phyloP scores from a whole-genome alignment of 305 asterid species.

The Solanum hybrid region DNA sequence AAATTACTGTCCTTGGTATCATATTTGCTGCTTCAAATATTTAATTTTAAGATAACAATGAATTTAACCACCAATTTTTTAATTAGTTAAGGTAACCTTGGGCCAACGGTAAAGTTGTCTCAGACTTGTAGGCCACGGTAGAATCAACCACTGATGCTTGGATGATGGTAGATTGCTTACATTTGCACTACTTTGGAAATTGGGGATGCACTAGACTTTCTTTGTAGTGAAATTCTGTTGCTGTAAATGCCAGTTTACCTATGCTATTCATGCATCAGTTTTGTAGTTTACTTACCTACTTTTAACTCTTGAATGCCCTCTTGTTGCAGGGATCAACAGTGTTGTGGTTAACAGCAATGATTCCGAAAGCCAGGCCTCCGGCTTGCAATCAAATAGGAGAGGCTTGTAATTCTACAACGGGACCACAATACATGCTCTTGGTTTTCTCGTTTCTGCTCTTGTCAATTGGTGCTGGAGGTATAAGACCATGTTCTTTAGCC shows the following conservation, averaged over 20 bases:
- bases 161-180: neutral
- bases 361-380: constrained; percentile 33
- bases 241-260: neutral
- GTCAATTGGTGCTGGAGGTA: neutral
- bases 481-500: neutral
- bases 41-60: neutral
- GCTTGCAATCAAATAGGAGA: constrained; percentile 23
- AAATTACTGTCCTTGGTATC: no score
- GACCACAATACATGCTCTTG: constrained; percentile 28
- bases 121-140: neutral
- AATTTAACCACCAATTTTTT: no score
- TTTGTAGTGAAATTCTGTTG: neutral
- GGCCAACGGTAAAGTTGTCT: neutral
- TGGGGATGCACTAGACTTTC: neutral
- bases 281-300: neutral
- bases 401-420: constrained; percentile 26
- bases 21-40: neutral
- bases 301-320: neutral
- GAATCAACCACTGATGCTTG: neutral
- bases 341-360: constrained; percentile 61
- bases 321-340: constrained; percentile 34
- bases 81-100: neutral
- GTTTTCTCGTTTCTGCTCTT: neutral
- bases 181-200: neutral
- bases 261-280: neutral